These are phyloP conservation scores for Oleoguttula mirabilis DNA, from an alignment of 495 filamentous ascomycete species.

Conservation along the genomic window DNA sequence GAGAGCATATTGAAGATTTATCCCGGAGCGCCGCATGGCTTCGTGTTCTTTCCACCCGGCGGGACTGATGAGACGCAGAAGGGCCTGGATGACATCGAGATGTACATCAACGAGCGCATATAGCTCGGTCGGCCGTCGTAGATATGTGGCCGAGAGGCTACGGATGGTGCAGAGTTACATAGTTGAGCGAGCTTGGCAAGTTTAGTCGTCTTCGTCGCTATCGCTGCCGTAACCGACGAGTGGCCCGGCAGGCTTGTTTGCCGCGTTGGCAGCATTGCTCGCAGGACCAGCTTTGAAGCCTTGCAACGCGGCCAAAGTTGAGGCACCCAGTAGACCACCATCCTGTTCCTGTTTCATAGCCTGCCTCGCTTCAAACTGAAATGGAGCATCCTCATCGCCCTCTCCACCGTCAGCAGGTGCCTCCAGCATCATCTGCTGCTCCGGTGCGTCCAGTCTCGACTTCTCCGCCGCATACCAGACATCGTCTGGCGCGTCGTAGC, in stretches of 20 bases:
- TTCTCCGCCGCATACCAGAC: conserved; percentile 67
- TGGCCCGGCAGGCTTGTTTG: conserved; percentile 43
- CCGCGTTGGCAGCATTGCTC: conserved; percentile 25
- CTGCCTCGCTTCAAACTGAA: conserved; percentile 15
- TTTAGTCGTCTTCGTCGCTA: conserved; percentile 48
- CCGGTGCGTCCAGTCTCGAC: conserved; percentile 30
- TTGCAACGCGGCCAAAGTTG: conserved; percentile 62
- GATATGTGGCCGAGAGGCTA: too few relatives aligned
- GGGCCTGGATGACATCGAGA: conserved; percentile 12
- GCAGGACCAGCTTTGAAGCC: conserved; percentile 25
- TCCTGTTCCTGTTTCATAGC: conserved; percentile 16
- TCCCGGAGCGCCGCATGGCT: conserved; percentile 27
- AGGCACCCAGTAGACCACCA: conserved; percentile 66
- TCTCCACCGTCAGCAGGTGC: conserved; percentile 25
- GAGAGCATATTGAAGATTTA: conserved; percentile 40
- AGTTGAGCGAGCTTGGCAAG: neutral
- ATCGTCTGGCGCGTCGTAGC: conserved; percentile 90
- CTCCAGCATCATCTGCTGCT: conserved; percentile 29
- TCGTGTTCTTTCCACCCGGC: conserved; percentile 12
- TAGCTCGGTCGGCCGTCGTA: too few relatives aligned
- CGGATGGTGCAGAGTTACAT: too few relatives aligned
- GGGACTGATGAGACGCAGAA: conserved; percentile 5
- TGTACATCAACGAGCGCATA: conserved; percentile 12
- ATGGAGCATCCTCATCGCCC: conserved; percentile 11
- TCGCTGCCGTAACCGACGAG: conserved; percentile 88